Conservation (phyloP, 75 land plant genomes). For the Picea sitchensis region DNA sequence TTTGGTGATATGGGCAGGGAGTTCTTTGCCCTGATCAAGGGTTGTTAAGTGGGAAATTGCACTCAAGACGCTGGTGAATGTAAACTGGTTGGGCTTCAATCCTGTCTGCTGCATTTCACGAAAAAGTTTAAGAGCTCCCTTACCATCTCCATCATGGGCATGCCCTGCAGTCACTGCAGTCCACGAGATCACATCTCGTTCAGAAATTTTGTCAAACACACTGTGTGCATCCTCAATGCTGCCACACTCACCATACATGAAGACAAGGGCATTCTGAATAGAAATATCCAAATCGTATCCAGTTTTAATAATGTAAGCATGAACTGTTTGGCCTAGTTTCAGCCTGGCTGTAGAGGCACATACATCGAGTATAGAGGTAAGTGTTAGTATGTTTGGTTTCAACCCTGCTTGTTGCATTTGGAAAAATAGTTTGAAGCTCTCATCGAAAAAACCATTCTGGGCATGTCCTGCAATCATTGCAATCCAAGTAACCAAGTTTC, state of each 20-base stretch:
- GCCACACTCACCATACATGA: constrained; percentile 13
- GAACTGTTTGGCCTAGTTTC: constrained; percentile 3
- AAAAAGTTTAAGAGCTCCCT: constrained; percentile 20
- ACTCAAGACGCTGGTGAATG: constrained; percentile 17
- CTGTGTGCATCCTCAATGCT: constrained; percentile 10
- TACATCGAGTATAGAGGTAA: background rate
- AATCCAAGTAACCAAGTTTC: constrained; percentile 69
- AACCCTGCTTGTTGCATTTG: constrained; percentile 33
- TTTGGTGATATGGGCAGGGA: constrained; percentile 16
- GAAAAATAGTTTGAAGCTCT: constrained; percentile 35
- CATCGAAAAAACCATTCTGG: constrained; percentile 23
- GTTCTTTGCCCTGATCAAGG: constrained; percentile 19
- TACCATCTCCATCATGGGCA: constrained; percentile 8
- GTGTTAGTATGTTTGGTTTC: constrained; percentile 15
- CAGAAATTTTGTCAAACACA: constrained; percentile 6
- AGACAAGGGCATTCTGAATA: constrained; percentile 11
- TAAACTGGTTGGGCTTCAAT: constrained; percentile 16
- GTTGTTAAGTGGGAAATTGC: constrained; percentile 13
- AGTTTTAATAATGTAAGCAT: constrained; percentile 15
- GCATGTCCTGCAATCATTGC: constrained; percentile 51
- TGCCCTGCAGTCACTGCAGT: constrained; percentile 15
- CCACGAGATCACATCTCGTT: constrained; percentile 16
- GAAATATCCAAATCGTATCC: constrained; percentile 9
- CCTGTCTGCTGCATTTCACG: constrained; percentile 14
- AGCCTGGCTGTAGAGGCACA: constrained; percentile 1